Base-by-base conservation (phyloP, 2,329 filamentous ascomycete genomes). In the Colletotrichum sidae region DNA sequence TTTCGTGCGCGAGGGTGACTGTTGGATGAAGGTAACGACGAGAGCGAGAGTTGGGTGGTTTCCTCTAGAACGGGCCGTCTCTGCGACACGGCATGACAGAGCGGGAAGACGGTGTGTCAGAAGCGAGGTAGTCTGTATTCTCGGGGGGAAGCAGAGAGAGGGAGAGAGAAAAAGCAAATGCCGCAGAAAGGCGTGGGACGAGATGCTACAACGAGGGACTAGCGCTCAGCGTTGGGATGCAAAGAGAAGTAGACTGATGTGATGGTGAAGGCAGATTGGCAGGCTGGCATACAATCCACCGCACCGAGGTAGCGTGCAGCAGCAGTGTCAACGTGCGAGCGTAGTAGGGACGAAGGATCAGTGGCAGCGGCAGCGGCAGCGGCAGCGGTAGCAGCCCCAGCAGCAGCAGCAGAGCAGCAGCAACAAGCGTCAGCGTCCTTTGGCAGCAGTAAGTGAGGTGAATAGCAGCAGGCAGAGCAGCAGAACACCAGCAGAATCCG, bases 401-500 rank as follows among this genome's bases (percentile, higher is more conserved):
- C 25, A 25, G 25, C 25, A 25, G 25, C 25, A 25, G 25, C 25
- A 25, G 4, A 25, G 4, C 25, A 25, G 4, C 25, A 25, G 4
- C 25, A 25, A 25, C 25, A 25, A 25, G 25, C 25, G 25, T 25
- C 25, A 25, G 25, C 25, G 25, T 25, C 25, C 25, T 25, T 25
- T 4, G 25, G 25, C 25, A 25, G 25, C 25, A 25, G 25, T 25
- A 25, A 25, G 25, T 25, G 25, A 25, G 25, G 25, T 25, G 25
- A 25, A 25, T 25, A 17, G 17, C 17, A 17, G 17, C 17, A 17
- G 25, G 25, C 34, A 42, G 51, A 37, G 52, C 33, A 37, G 39
- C 37, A 57, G 46, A 61, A 57, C 58, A 65, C 56, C 52, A 68
- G 59, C 49, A 60, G 62, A 73, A 72, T 70, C 72, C 72, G 72